Percentiles rank a stretch among this genome's conserved stretches.
phyloP scores from a whole-genome alignment of 2,329 filamentous ascomycete species.

The Pestalotiopsis sp. region DNA sequence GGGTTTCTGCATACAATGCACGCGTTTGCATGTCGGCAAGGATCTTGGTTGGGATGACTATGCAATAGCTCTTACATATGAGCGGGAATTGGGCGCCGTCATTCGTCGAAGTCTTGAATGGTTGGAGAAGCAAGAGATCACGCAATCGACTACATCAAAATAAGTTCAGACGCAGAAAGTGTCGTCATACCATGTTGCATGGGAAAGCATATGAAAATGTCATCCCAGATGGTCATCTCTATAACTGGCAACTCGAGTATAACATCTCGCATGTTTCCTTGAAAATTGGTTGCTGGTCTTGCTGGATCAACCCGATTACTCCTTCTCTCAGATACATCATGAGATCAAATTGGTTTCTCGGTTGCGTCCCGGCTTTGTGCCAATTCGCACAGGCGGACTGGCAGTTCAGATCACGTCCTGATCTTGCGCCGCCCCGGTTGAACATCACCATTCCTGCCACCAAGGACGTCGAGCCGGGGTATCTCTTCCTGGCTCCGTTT shows the following conservation, averaged over 20 bases:
- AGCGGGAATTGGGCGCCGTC: background rate
- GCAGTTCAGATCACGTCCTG: conserved; percentile 48
- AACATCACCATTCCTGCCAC: conserved; percentile 48
- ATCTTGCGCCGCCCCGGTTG: conserved; percentile 46
- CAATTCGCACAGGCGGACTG: conserved; percentile 36
- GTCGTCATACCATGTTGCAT: conserved; percentile 5
- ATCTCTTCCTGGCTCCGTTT: conserved; percentile 46
- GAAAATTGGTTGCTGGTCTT: background rate
- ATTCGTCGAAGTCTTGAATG: background rate
- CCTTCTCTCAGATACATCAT: conserved; percentile 13
- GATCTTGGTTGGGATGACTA: background rate
- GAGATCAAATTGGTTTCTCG: conserved; percentile 19
- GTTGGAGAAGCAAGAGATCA: background rate
- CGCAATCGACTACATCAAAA: background rate
- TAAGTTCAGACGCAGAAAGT: background rate
- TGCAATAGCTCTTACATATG: background rate
- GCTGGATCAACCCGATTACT: background rate
- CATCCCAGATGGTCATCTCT: background rate
- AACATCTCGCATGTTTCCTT: too few species aligned
- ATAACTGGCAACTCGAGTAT: too few species aligned
- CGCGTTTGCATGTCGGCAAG: background rate
- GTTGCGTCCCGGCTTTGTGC: conserved; percentile 14
- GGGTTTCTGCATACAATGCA: background rate
- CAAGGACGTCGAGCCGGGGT: conserved; percentile 42
- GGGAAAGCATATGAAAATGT: background rate